Conservation (phyloP, 305 asterid species). For the Fraxinus dipetala region DNA sequence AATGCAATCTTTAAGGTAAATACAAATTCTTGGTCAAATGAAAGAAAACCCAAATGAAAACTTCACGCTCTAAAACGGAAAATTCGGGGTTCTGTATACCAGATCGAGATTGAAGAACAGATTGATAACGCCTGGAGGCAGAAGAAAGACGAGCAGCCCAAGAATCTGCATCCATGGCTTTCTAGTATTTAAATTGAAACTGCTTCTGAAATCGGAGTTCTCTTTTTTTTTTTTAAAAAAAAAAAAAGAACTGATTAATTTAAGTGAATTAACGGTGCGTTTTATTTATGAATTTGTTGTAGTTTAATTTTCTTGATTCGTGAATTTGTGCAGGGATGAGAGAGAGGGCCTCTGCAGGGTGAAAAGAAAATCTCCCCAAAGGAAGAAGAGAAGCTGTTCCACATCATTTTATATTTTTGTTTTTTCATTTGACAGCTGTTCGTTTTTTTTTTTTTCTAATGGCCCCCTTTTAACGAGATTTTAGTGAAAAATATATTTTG, state of each 20-base stretch:
- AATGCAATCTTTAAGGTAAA: slow-evolving; percentile 19
- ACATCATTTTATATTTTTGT: slow-evolving; percentile 26
- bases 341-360: slow-evolving; percentile 21
- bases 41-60: slow-evolving; percentile 20
- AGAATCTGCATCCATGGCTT: slow-evolving; percentile 80
- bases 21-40: slow-evolving; percentile 7
- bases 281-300: slow-evolving; percentile 11
- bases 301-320: neutral
- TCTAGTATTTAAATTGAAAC: slow-evolving; percentile 8
- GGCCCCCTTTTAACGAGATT: neutral
- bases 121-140: slow-evolving; percentile 76
- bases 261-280: slow-evolving; percentile 14
- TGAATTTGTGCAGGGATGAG: slow-evolving; percentile 11
- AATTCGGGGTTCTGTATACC: slow-evolving; percentile 34
- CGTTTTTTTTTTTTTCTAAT: neutral
- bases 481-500: too few relatives aligned
- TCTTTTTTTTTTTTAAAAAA: neutral
- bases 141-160: slow-evolving; percentile 87
- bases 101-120: slow-evolving; percentile 86
- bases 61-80: neutral
- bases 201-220: neutral
- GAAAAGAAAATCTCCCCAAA: slow-evolving; percentile 60
- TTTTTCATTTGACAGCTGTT: neutral
- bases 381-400: slow-evolving; percentile 36
- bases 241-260: slow-evolving; percentile 18